A percentile compares a stretch with the other conserved stretches of the same genome.
Conservation (phyloP, 2,329 filamentous ascomycete genomes). For the Fusarium virguliforme region DNA sequence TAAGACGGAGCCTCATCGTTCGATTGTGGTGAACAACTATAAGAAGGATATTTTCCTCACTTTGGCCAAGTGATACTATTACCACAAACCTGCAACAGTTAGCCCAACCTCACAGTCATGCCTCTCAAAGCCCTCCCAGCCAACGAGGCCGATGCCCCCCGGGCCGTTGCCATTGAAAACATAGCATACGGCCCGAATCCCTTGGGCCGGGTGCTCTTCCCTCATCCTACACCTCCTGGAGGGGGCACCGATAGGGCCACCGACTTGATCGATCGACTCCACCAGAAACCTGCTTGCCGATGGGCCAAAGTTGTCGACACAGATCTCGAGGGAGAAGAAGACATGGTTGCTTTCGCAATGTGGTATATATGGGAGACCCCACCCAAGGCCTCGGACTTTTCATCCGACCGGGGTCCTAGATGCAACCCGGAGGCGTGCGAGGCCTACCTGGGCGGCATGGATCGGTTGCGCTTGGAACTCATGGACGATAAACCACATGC, state of each 20-base stretch:
- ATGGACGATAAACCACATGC: constrained; percentile 55
- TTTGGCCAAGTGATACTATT: neutral
- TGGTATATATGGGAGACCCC: constrained; percentile 55
- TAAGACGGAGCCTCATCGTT: constrained; percentile 1
- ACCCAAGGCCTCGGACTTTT: constrained; percentile 46
- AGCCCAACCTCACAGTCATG: constrained; percentile 49
- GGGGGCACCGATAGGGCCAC: constrained; percentile 42
- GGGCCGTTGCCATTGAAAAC: constrained; percentile 57
- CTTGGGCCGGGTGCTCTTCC: constrained; percentile 55
- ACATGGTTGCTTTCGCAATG: constrained; percentile 57
- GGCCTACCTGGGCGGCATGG: constrained; percentile 54
- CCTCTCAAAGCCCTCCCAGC: constrained; percentile 57
- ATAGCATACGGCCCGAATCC: constrained; percentile 56
- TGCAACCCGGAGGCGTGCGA: constrained; percentile 56
- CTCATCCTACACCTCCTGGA: constrained; percentile 45
- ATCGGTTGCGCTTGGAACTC: constrained; percentile 51
- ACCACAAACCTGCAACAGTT: neutral
- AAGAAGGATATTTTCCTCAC: neutral
- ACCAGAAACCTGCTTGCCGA: constrained; percentile 50
- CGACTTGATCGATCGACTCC: constrained; percentile 43
- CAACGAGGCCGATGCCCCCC: constrained; percentile 56
- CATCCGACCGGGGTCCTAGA: constrained; percentile 50
- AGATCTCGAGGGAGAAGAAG: constrained; percentile 49
- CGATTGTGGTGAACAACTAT: neutral
- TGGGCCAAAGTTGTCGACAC: constrained; percentile 59